Percentiles rank a stretch among this genome's conserved stretches.
Evolutionary conservation across 208 protist genomes (phyloP).

Genomic region (Sergeia podlipaevii): DNA sequence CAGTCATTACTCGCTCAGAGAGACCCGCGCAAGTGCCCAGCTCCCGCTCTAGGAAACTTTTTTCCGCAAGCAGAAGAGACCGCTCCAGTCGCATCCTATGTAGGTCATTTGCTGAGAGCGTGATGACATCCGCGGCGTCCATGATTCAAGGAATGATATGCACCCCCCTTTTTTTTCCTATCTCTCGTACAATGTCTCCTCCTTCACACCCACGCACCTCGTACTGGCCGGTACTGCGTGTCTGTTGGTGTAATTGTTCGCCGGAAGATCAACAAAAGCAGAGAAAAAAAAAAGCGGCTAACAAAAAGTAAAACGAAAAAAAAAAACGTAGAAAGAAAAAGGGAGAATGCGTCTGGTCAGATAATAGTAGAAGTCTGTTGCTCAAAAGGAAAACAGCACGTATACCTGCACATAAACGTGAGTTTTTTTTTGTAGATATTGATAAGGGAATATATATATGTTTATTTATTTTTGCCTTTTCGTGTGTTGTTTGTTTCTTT

Average conservation of each 20-base stretch:
- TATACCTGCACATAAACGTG: no score
- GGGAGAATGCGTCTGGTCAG: neutral
- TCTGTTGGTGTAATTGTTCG: neutral
- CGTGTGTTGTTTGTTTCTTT: no score
- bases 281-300: constrained; percentile 1
- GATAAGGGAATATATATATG: no score
- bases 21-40: constrained; percentile 23
- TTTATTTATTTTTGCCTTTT: no score
- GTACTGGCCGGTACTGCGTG: no score
- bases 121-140: no score
- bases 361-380: no score
- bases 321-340: constrained; percentile 11
- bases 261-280: neutral
- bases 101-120: constrained; percentile 3
- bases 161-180: no score
- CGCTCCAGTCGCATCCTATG: constrained; percentile 46
- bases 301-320: constrained; percentile 7
- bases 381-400: no score
- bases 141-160: no score
- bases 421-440: no score
- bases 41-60: constrained; percentile 36
- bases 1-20: constrained; percentile 43
- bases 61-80: constrained; percentile 34
- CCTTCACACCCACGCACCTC: neutral
- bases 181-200: neutral